Base-by-base conservation (phyloP, 176 grass and related monocot species). In the Canna indica region DNA sequence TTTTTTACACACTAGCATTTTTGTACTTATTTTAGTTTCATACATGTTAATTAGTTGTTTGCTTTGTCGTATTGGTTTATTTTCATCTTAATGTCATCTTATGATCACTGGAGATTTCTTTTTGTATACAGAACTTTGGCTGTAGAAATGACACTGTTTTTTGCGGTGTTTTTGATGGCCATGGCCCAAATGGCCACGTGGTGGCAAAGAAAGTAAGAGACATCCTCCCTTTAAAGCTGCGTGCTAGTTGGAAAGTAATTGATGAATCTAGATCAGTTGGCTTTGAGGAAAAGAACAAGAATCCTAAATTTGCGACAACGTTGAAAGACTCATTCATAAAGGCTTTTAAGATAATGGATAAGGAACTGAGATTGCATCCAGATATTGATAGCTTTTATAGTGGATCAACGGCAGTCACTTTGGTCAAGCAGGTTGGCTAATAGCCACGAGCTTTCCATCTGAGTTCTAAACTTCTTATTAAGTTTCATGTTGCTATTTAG, bases 141-240 rank as follows among this genome's bases (percentile, higher is more conserved):
- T 72, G 57, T 13, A 64, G 66, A 61, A 78, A 5, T 36, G 92
- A 89, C 71, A 87, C 86, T 34, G 32, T 83, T 26, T 96, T 91
- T 78, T 96, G 92, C 81, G 92, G 92, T 59, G 88, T 96, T 74
- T 96, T 96, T 78, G 92, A 96, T 34, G 92, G 92, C n/a, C 92
- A 96, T 61, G 92, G 92, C 32, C 92, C 88, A 60, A 83, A 87
- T 81, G 92, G 92, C n/a, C 92, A 96, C 88, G 67, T 91, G 13
- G 79, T 96, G 12, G 83, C 92, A 14, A 75, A 78, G 59, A 90
- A 85, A 81, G 88, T 96, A 64, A 88, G 92, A 79, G 86, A 96
- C 59, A 81, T 57, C 79, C 88, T 91, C 22, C 92, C 92, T 83
- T 67, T 44, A 0, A 96, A 91, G 61, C 70, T 96, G 32, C 73